Base-by-base conservation (phyloP, 441 rosid species). In the Populus trichocarpa region DNA sequence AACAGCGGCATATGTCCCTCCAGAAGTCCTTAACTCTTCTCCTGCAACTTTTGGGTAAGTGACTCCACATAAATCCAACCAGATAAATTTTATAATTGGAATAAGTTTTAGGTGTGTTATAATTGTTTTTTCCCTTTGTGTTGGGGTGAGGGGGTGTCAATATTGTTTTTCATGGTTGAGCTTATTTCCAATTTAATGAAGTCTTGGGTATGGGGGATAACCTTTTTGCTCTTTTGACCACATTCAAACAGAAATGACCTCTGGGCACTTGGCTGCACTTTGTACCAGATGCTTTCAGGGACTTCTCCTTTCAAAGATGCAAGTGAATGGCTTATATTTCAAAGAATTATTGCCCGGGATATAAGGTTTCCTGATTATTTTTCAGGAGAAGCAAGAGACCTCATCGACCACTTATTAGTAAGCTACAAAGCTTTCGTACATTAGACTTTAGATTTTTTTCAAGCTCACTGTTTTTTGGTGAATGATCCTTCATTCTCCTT, bases 251-350 rank as follows among this genome's bases (percentile, higher is more conserved):
- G 99, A 90, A 94, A 95, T 85, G 99, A 97, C 81, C 94, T 95
- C 71, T 97, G 99, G 99, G 99, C 99, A 59, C 93, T 97, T 61
- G 99, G 99, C 88, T 97, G 99, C 92, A 97, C 98, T 66, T 88
- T 97, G 85, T 97, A 92, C 95, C 99, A 97, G 93, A 95, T 97
- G 99, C 99, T 97, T 88, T 95, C 99, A 69, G 99, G 99, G 86
- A 90, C 97, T 81, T 95, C 98, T 81, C 99, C 99, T 79, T 97
- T 97, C 87, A 95, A 91, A 83, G 99, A 95, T 88, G 90, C 99
- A 40, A 97, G 99, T 82, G 99, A 97, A 89, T 97, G 99, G 99
- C 96, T 94, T 72, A 95, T 94, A 81, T 97, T 95, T 86, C 99
- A 95, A 86, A 89, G 95, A 84, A 97, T 97, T 75, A 92, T 97